Evolutionary conservation across 768 basidiomycete species (phyloP), one percentile per base, ranked within the genome.

Genomic region (Trametes cinnabarina): DNA sequence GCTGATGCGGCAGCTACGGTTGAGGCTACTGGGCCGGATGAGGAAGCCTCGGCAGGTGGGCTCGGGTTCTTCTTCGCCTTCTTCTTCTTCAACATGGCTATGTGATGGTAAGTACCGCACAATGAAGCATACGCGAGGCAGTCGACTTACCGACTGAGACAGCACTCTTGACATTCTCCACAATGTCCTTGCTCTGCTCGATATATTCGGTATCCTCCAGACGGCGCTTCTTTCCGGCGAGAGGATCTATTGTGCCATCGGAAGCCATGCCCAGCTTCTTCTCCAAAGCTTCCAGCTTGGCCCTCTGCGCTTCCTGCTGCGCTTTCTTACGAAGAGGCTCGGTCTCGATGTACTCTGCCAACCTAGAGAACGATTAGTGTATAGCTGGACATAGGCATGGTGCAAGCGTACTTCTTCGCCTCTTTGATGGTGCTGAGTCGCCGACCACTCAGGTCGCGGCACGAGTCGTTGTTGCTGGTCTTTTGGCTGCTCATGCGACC

Each of bases 401-500:
- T 39, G 17, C 30, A 17, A 19, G 75, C 84, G 47, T 64, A 94
- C 94, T 87, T 89, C 72, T 97, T 92, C 0, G 96, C 97, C 66
- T 98, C 94, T 73, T 98, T 97, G 68, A 99, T 85, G 0, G 96
- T 97, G 66, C 91, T 92, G 25, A 99, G 76, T 61, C 94, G 78
- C 48, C 96, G 77, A 1, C 96, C 96, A 57, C 82, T 94, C 35
- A 99, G 79, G 69, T 98, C 97, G 47, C 97, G 77, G 71, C 94
- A 97, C 8, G 91, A 92, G 70, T 98, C 95, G 61, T 94, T 94
- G 72, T 94, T 95, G 72, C 80, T 94, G 22, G 93, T 94, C 78
- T 94, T 94, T 76, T 94, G 92, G 65, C 88, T 90, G 68, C 90
- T 92, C 97, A 99, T 99, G 30, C 96, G 83, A 12, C 97, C 96